A percentile compares a stretch with the other conserved stretches of the same genome.
Evolutionary conservation across 257 asterid species (phyloP).

Genomic region (Capsicum chinense): DNA sequence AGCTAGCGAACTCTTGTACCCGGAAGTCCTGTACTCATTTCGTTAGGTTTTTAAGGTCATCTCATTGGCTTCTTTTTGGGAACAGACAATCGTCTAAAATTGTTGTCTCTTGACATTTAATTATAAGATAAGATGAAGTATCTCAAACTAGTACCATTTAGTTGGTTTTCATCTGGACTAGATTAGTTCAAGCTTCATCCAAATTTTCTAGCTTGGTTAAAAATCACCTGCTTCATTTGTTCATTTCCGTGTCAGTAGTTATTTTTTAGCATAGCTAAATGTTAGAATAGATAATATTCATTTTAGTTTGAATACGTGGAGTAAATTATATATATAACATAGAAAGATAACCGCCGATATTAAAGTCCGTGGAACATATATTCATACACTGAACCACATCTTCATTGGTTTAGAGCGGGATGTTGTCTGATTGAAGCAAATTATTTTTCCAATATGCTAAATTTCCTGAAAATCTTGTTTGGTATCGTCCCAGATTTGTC

Average conservation of each 20-base stretch:
- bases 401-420: not conserved
- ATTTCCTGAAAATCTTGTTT: not conserved
- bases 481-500: not conserved
- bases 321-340: not conserved
- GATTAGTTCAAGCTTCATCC: not conserved
- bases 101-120: not conserved
- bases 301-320: not conserved
- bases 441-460: not conserved
- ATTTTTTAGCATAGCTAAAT: not conserved
- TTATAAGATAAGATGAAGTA: not conserved
- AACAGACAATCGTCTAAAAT: not conserved
- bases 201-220: not conserved
- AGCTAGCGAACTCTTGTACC: not conserved
- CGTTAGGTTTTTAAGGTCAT: not conserved
- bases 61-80: not conserved
- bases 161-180: slow-evolving; percentile 26
- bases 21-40: not conserved
- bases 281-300: not conserved
- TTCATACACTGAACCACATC: slow-evolving; percentile 2
- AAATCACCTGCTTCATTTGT: slow-evolving; percentile 11
- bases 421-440: slow-evolving; percentile 15
- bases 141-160: not conserved
- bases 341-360: not conserved
- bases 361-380: not conserved
- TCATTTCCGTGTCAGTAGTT: not conserved